Evolutionary conservation across 2,329 filamentous ascomycete species (phyloP).

Genomic region (Pseudopyricularia cyperi): DNA sequence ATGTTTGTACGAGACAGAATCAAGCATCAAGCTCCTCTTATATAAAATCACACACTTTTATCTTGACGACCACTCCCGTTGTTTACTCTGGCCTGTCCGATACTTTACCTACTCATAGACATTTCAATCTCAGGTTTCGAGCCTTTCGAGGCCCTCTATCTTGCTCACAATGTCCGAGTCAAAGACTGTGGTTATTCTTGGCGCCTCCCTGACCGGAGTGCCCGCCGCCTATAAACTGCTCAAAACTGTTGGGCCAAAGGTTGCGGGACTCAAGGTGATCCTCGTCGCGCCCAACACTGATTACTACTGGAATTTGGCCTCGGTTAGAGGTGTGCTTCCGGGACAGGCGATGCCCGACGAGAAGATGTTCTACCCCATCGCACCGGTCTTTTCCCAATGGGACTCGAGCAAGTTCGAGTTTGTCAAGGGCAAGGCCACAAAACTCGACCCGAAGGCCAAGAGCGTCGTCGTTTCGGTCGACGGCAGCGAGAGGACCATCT

Average conservation of each 20-base stretch:
- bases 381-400: conserved; percentile 34
- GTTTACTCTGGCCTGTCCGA: too few relatives aligned
- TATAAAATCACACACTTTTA: too few relatives aligned
- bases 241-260: conserved; percentile 25
- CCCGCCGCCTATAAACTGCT: conserved; percentile 37
- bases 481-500: conserved; percentile 19
- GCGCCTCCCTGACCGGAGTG: conserved; percentile 31
- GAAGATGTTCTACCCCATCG: conserved; percentile 31
- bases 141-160: background rate
- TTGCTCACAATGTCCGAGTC: background rate
- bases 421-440: conserved; percentile 32
- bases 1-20: too few relatives aligned
- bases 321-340: conserved; percentile 14
- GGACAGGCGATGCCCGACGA: conserved; percentile 8
- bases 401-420: conserved; percentile 32
- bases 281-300: conserved; percentile 14
- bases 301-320: conserved; percentile 12
- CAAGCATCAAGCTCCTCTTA: too few relatives aligned
- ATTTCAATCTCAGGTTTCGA: too few relatives aligned
- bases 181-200: conserved; percentile 32
- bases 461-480: conserved; percentile 24
- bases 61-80: too few relatives aligned
- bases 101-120: too few relatives aligned
- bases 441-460: conserved; percentile 26
- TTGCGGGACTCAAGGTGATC: conserved; percentile 13